A percentile compares a stretch with the other conserved stretches of the same genome.
Evolutionary conservation across 2,329 filamentous ascomycete genomes (phyloP).

Genomic region (Sphaerostilbella broomeana): DNA sequence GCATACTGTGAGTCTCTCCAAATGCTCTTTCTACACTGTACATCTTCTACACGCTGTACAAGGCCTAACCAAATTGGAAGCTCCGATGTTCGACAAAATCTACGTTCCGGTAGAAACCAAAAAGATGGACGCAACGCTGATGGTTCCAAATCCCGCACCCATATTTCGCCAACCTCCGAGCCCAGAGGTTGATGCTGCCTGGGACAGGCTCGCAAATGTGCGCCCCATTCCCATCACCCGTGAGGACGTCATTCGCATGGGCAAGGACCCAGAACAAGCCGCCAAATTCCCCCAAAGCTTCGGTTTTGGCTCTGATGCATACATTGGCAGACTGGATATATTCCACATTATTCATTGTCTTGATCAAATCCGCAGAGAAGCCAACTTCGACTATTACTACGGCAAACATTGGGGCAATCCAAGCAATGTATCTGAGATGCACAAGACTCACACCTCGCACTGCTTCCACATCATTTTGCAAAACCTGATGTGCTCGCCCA

Average conservation of each 20-base stretch:
- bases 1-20: too few species aligned
- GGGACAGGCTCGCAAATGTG: conserved; percentile 15
- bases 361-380: conserved; percentile 15
- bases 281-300: conserved; percentile 23
- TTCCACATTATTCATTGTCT: conserved; percentile 21
- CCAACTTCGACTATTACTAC: conserved; percentile 11
- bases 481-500: conserved; percentile 17
- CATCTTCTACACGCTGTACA: too few species aligned
- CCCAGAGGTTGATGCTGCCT: conserved; percentile 18
- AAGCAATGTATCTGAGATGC: conserved; percentile 2
- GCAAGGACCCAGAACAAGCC: conserved; percentile 23
- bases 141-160: not conserved
- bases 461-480: conserved; percentile 17
- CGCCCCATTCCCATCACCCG: conserved; percentile 18
- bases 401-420: conserved; percentile 1
- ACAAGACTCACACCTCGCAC: conserved; percentile 14
- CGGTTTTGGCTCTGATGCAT: conserved; percentile 25
- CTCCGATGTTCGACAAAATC: not conserved
- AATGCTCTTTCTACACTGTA: too few species aligned
- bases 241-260: conserved; percentile 21
- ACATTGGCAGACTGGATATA: conserved; percentile 28
- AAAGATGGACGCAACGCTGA: not conserved
- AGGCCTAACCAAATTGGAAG: too few species aligned
- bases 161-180: conserved; percentile 15
- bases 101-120: not conserved